A percentile compares a stretch with the other conserved stretches of the same genome.
phyloP scores from a whole-genome alignment of 192 early-diverging fungal species.

The Podochytrium sp. region DNA sequence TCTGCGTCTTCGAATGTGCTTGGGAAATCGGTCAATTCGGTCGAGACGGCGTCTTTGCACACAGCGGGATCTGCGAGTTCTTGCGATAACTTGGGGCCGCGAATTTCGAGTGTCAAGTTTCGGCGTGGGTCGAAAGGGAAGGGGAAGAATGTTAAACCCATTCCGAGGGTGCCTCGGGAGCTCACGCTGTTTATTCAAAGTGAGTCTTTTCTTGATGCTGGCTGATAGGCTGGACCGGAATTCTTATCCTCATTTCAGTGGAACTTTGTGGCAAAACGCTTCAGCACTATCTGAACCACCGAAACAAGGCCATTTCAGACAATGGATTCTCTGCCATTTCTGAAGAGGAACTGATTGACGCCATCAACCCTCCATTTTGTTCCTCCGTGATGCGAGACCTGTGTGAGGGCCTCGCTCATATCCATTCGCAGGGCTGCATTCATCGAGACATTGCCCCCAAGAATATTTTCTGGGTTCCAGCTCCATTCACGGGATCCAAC shows the following conservation, averaged over 20 bases:
- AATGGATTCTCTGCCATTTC: neutral
- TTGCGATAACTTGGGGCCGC: neutral
- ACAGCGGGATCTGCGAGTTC: constrained; percentile 1
- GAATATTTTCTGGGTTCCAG: constrained; percentile 48
- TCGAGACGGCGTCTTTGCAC: constrained; percentile 13
- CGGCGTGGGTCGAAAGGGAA: neutral
- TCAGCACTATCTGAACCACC: constrained; percentile 58
- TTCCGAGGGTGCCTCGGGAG: neutral
- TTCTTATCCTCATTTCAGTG: constrained; percentile 65
- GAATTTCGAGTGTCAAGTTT: neutral
- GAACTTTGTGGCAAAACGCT: constrained; percentile 75
- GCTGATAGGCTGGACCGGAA: constrained; percentile 32
- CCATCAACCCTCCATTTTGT: constrained; percentile 51
- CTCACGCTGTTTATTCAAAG: constrained; percentile 55
- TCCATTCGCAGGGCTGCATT: constrained; percentile 73
- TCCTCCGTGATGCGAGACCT: constrained; percentile 69
- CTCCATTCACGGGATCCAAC: neutral
- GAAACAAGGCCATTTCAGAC: constrained; percentile 34
- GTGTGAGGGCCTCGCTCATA: constrained; percentile 75
- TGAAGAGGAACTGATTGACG: constrained; percentile 49
- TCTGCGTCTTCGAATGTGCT: no score
- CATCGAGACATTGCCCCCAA: constrained; percentile 57
- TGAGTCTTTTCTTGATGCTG: constrained; percentile 16
- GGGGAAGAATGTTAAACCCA: neutral
- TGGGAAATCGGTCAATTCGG: no score